A percentile compares a stretch with the other conserved stretches of the same genome.
Conservation (phyloP, 306 rosid species). For the Acacia acuminata region DNA sequence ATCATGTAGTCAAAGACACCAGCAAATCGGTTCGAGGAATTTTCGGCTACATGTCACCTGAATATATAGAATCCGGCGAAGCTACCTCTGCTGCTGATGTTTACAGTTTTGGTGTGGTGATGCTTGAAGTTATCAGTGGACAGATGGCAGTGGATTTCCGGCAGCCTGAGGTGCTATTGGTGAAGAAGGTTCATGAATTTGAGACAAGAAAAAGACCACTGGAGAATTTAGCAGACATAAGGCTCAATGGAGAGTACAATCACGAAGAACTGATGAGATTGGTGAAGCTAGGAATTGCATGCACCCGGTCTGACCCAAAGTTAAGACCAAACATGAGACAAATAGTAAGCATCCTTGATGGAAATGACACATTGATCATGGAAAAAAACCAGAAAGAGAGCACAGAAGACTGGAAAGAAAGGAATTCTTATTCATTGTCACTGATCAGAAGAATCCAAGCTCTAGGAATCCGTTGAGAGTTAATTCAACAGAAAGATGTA, state of each 20-base stretch:
- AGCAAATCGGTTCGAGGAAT: slow-evolving; percentile 70
- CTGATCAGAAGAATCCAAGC: slow-evolving; percentile 82
- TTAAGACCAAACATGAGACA: slow-evolving; percentile 82
- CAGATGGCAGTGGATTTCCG: slow-evolving; percentile 86
- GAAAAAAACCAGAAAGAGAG: slow-evolving; percentile 48
- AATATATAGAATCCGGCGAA: slow-evolving; percentile 73
- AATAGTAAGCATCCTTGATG: slow-evolving; percentile 77
- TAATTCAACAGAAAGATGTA: neutral
- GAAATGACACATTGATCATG: slow-evolving; percentile 58
- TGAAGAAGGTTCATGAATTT: slow-evolving; percentile 71
- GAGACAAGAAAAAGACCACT: slow-evolving; percentile 54
- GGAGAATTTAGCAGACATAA: slow-evolving; percentile 70
- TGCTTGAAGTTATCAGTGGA: slow-evolving; percentile 83
- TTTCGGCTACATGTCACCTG: slow-evolving; percentile 93
- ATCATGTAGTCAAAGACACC: slow-evolving; percentile 43
- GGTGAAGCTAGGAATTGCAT: slow-evolving; percentile 63
- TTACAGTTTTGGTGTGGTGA: slow-evolving; percentile 87
- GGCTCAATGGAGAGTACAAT: slow-evolving; percentile 67
- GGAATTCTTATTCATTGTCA: slow-evolving; percentile 61
- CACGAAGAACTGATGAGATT: slow-evolving; percentile 63
- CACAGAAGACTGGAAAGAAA: slow-evolving; percentile 70
- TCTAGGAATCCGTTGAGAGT: slow-evolving; percentile 80
- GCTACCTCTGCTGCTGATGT: slow-evolving; percentile 76
- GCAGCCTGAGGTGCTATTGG: slow-evolving; percentile 82
- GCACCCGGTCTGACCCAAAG: slow-evolving; percentile 64